Conservation (phyloP, 148 eudicot species). For the Rhododendron kiyosumense region DNA sequence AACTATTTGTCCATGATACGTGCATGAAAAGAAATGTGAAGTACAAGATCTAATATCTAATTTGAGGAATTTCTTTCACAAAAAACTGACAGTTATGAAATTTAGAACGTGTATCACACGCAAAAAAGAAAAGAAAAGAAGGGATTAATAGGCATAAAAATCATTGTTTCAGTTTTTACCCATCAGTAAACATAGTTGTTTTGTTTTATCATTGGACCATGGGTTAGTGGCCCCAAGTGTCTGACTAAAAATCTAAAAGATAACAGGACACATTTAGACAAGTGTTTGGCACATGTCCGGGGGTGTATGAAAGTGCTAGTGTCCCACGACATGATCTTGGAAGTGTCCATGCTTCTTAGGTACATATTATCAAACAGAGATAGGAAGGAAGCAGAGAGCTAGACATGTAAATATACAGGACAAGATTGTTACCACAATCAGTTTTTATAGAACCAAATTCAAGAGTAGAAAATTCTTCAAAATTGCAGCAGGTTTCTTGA, state of each 20-base stretch:
- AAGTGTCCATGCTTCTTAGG: neutral
- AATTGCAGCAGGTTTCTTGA: slow-evolving; percentile 13
- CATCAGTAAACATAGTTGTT: neutral
- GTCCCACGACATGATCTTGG: neutral
- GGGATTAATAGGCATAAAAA: neutral
- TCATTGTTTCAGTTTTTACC: neutral
- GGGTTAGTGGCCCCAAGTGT: neutral
- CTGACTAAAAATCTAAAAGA: neutral
- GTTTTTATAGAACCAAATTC: slow-evolving; percentile 4
- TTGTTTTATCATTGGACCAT: neutral
- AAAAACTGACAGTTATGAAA: neutral
- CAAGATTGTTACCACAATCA: slow-evolving; percentile 10
- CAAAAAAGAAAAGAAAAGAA: neutral
- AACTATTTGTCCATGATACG: neutral
- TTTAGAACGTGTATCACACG: neutral
- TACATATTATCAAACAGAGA: neutral
- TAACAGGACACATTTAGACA: neutral
- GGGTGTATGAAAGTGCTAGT: neutral
- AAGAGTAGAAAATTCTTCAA: slow-evolving; percentile 14
- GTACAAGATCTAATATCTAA: neutral
- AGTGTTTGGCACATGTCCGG: neutral
- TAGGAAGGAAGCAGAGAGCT: neutral
- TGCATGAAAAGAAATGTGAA: neutral
- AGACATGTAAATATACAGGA: neutral
- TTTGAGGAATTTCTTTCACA: neutral